Evolutionary conservation across 1,284 basidiomycete species (phyloP), one percentile per base, ranked within the genome.

Genomic region (Jaminaea rosea): DNA sequence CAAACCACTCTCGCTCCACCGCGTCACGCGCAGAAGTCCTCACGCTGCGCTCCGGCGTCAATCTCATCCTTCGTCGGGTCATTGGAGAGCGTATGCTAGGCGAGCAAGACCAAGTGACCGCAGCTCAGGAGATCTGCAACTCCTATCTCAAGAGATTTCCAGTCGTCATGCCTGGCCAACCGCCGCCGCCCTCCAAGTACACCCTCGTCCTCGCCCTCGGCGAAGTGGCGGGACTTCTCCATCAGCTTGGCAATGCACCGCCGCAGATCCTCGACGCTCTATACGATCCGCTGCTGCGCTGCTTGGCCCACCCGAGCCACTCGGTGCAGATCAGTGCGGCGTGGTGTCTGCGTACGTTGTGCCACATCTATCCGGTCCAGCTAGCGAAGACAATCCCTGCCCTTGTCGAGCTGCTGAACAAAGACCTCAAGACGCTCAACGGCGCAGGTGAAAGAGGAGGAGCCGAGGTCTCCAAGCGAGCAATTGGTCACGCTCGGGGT

Each of bases 61-160:
- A 82, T 1, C 80, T 89, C 29, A 70, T 97, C 9, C 76, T 97
- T 28, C 80, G 90, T 39, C 87, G 93, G 62, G 80, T 96, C 26
- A 83, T 98, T 44, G 89, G 87, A 1, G 83, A 86, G 4, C 79
- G 89, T 50, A 84, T 97, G 80, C 77, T 98, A 46, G 86, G 86
- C 52, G 71, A 72, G 55, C 92, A 97, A 69, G 88, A 90, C 61
- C 92, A 97, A 75, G 92, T 96, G 46, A 79, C 80, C 29, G 93
- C 92, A 0, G 87, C 96, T 26, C 84, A 87, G 61, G 90, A 93
- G 60, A 77, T 96, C 44, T 84, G 86, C 0, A 83, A 79, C 46
- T 78, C 80, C 4, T 94, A 90, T 67, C 78, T 96, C 50, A 88
- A 87, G 69, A 82, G 86, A 53, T 98, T 90, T 89, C 90, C 90